Conservation (phyloP, 2,329 filamentous ascomycete species). For the Colletotrichum camelliae region DNA sequence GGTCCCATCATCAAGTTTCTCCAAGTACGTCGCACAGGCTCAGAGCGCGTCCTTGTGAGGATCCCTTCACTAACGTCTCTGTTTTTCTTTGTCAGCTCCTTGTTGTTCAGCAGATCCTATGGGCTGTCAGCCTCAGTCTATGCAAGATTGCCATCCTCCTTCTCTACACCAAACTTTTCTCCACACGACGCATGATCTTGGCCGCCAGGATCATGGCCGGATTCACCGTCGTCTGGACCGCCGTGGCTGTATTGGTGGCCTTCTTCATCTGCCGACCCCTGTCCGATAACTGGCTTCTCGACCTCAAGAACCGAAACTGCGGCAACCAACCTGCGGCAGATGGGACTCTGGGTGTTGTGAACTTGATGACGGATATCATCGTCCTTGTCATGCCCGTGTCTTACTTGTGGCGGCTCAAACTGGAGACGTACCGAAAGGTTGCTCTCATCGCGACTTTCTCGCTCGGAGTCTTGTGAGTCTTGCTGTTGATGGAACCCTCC, state of each 20-base stretch:
- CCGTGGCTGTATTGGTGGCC: constrained; percentile 32
- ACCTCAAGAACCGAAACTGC: constrained; percentile 22
- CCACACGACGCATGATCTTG: constrained; percentile 28
- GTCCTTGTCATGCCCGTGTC: constrained; percentile 29
- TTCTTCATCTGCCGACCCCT: constrained; percentile 42
- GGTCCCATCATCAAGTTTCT: constrained; percentile 14
- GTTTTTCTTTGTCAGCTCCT: constrained; percentile 12
- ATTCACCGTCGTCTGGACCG: constrained; percentile 30
- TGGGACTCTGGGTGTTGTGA: constrained; percentile 31
- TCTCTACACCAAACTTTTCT: constrained; percentile 33
- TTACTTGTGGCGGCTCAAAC: constrained; percentile 30
- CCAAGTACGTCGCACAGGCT: background rate
- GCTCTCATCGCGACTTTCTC: constrained; percentile 34
- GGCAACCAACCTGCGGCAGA: constrained; percentile 32
- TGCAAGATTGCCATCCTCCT: constrained; percentile 35
- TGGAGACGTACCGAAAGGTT: constrained; percentile 33
- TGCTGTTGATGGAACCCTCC: background rate
- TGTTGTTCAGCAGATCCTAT: constrained; percentile 33
- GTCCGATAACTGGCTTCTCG: constrained; percentile 36
- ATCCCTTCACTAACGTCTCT: background rate
- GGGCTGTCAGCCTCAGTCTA: constrained; percentile 32
- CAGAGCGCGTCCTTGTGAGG: background rate
- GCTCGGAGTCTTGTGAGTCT: constrained; percentile 37
- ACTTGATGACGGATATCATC: constrained; percentile 28
- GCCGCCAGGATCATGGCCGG: constrained; percentile 28